Evolutionary conservation across 306 rosid species (phyloP), one percentile per base, ranked within the genome.

Genomic region (Parietaria judaica): DNA sequence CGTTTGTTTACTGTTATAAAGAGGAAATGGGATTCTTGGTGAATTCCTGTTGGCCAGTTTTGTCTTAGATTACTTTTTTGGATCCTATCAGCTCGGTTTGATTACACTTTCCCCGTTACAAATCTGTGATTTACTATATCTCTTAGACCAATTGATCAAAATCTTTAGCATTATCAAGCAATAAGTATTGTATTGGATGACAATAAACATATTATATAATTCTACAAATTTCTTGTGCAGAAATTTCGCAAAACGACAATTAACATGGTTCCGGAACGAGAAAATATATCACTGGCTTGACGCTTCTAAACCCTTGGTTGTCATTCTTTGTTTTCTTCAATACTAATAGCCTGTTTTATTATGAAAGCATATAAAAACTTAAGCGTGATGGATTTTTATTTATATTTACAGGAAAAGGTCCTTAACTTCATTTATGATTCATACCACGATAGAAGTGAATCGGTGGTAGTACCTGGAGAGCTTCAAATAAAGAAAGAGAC

Each of bases 231-330:
- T 9, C 16, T 11, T 71, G 44, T 79, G 78, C 84, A 92, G 98
- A 81, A 92, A 88, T 67, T 92, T 91, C 66, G 96, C 96, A 3
- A 91, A 91, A 76, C 72, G 95, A 63, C 96, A 86, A 54, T 66
- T 92, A 76, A 88, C 96, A 6, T 92, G 98, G 96, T 92, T 88
- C 58, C 94, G 94, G 35, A 92, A 86, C 53, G 96, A 92, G 76
- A 56, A 15, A 2, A 92, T 86, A 71, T 92, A 88, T 79, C 88
- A 83, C 60, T 92, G 98, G 98, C 90, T 92, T 65, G 90, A 88
- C 73, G 96, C 94, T 60, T 86, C 98, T 66, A 82, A 80, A 79
- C 88, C 96, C 67, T 71, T 79, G 96, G 88, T 92, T 63, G 81
- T 45, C 16, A 64, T 50, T 14, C 31, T 15, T 51, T 12, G 6